phyloP scores from a whole-genome alignment of 805 yeast genomes.

The Candida verbasci region DNA sequence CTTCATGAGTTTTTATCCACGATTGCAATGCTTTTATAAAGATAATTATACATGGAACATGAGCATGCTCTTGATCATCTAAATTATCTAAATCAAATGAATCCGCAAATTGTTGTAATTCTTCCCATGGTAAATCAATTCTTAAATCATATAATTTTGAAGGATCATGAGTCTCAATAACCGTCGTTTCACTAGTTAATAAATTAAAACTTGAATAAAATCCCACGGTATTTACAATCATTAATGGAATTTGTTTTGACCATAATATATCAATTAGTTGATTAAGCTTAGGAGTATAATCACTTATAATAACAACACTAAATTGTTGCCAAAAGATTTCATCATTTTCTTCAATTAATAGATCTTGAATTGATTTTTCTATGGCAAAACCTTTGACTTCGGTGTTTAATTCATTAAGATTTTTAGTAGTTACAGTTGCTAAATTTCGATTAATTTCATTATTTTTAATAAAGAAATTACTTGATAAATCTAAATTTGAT shows the following conservation, averaged over 20 bases:
- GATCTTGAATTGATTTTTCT: conserved; percentile 11
- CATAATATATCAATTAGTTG: conserved; percentile 36
- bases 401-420: conserved; percentile 55
- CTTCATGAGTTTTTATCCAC: conserved; percentile 32
- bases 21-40: conserved; percentile 49
- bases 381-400: conserved; percentile 44
- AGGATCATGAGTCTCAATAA: conserved; percentile 71
- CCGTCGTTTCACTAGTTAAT: conserved; percentile 53
- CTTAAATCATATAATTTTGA: conserved; percentile 61
- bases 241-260: conserved; percentile 47
- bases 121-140: conserved; percentile 69
- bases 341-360: conserved; percentile 9
- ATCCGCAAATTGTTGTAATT: conserved; percentile 48
- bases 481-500: conserved; percentile 40
- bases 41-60: conserved; percentile 66
- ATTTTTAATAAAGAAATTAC: conserved; percentile 58
- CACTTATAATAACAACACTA: conserved; percentile 44
- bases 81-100: conserved; percentile 45
- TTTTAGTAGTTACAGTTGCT: conserved; percentile 34
- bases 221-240: conserved; percentile 52
- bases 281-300: conserved; percentile 20
- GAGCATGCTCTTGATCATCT: conserved; percentile 47
- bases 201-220: conserved; percentile 61
- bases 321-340: conserved; percentile 44
- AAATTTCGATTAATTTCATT: conserved; percentile 39